Conservation (phyloP, 768 basidiomycete genomes). For the Trametes meyenii region DNA sequence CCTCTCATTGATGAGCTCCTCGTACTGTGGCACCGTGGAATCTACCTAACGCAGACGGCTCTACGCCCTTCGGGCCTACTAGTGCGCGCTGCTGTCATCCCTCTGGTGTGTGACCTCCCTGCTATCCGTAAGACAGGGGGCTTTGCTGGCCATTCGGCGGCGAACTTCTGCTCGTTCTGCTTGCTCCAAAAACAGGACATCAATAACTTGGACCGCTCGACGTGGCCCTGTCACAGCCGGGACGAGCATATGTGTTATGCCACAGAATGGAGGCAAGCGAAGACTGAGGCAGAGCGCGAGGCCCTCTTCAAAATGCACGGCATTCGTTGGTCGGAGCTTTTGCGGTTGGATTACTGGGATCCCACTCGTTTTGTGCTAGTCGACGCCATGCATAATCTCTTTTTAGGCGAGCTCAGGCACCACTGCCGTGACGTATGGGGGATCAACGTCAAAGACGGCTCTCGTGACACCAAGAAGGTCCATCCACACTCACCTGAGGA, state of each 20-base stretch:
- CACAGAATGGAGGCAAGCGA: conserved; percentile 23
- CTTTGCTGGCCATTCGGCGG: conserved; percentile 26
- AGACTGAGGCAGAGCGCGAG: conserved; percentile 1
- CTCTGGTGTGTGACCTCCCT: conserved; percentile 40
- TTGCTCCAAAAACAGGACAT: conserved; percentile 29
- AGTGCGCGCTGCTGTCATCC: conserved; percentile 33
- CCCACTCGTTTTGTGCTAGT: conserved; percentile 34
- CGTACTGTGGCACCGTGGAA: conserved; percentile 37
- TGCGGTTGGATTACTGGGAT: conserved; percentile 44
- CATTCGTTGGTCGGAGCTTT: conserved; percentile 32
- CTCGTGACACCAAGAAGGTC: neutral
- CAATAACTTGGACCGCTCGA: conserved; percentile 30
- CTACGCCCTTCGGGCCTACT: conserved; percentile 30
- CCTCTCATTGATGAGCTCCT: conserved; percentile 42
- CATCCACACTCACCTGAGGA: neutral
- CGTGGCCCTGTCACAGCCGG: conserved; percentile 27
- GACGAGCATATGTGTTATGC: conserved; percentile 27
- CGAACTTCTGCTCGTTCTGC: conserved; percentile 36
- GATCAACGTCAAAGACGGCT: conserved; percentile 2
- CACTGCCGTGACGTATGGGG: conserved; percentile 1
- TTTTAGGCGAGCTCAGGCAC: conserved; percentile 29
- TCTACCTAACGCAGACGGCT: conserved; percentile 32
- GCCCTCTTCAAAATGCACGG: conserved; percentile 26
- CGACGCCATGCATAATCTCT: conserved; percentile 46
- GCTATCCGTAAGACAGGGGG: conserved; percentile 36